Conservation (phyloP, 257 asterid genomes). For the Echites panduratus region DNA sequence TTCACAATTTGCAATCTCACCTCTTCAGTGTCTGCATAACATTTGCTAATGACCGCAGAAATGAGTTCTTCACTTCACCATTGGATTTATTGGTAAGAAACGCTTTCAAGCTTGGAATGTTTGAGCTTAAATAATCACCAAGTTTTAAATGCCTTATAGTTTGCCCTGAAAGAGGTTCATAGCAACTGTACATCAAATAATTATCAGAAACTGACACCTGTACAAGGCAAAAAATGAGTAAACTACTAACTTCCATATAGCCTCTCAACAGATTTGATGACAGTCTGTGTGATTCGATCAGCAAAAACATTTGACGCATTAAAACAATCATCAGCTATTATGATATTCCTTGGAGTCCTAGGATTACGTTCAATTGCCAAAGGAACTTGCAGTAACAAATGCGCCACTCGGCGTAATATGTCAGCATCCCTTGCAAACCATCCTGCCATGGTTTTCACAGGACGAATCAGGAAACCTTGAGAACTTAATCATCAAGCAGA, state of each 20-base stretch:
- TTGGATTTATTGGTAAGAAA: conserved; percentile 39
- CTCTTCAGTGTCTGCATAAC: conserved; percentile 65
- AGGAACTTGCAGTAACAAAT: conserved; percentile 81
- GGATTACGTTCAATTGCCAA: conserved; percentile 60
- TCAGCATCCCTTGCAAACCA: conserved; percentile 90
- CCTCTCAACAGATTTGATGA: conserved; percentile 69
- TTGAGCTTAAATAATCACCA: conserved; percentile 54
- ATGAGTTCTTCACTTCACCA: conserved; percentile 48
- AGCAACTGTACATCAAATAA: conserved; percentile 23
- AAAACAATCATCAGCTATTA: conserved; percentile 85
- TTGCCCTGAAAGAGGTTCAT: conserved; percentile 65
- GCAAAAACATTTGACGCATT: conserved; percentile 48
- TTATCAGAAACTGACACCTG: conserved; percentile 1
- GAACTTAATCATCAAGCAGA: not conserved
- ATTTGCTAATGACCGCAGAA: conserved; percentile 44
- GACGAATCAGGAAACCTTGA: not conserved
- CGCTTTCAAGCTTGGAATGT: conserved; percentile 73
- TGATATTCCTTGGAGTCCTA: conserved; percentile 57
- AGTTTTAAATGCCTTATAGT: conserved; percentile 76
- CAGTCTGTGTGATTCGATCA: conserved; percentile 51
- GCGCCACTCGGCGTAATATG: conserved; percentile 86
- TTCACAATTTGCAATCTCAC: conserved; percentile 40
- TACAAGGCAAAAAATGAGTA: not conserved
- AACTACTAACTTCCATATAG: conserved; percentile 69
- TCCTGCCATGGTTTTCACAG: conserved; percentile 42